phyloP scores from a whole-genome alignment of 768 basidiomycete genomes.

The Boletus reticulatus region DNA sequence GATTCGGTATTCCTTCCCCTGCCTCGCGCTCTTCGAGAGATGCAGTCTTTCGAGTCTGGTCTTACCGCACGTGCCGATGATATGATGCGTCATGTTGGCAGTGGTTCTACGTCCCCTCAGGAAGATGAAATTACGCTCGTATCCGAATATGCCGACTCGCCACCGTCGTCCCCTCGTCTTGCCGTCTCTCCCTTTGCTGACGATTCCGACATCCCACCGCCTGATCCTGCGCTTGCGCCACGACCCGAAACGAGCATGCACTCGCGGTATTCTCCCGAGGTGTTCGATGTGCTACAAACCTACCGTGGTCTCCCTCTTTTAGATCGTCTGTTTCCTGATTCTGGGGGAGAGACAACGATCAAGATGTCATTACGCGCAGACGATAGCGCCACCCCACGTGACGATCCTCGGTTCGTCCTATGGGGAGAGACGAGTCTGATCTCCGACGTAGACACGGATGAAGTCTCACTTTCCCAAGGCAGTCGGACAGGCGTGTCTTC shows the following conservation, averaged over 20 bases:
- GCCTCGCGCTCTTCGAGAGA: conserved; percentile 66
- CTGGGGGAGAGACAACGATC: conserved; percentile 64
- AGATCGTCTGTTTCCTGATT: conserved; percentile 58
- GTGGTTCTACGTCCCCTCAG: conserved; percentile 7
- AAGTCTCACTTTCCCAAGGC: conserved; percentile 38
- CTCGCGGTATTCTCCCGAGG: conserved; percentile 67
- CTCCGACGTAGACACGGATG: conserved; percentile 34
- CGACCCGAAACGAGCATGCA: conserved; percentile 51
- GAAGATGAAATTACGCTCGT: background rate
- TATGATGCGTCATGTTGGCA: conserved; percentile 20
- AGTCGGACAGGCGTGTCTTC: conserved; percentile 41
- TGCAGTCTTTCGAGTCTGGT: conserved; percentile 87
- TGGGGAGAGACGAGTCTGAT: conserved; percentile 65
- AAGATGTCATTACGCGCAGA: conserved; percentile 67
- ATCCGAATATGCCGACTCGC: conserved; percentile 2
- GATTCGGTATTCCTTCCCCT: conserved; percentile 41
- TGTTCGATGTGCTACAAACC: conserved; percentile 80
- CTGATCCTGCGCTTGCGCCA: conserved; percentile 30
- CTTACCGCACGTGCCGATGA: conserved; percentile 65
- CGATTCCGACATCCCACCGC: conserved; percentile 26
- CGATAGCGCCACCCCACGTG: conserved; percentile 68
- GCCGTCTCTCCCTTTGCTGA: conserved; percentile 28
- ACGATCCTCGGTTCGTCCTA: conserved; percentile 89
- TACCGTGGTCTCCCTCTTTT: conserved; percentile 74
- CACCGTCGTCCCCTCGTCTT: conserved; percentile 20